phyloP scores from a whole-genome alignment of 108 stramenopile genomes.

The Ochromonas danica region DNA sequence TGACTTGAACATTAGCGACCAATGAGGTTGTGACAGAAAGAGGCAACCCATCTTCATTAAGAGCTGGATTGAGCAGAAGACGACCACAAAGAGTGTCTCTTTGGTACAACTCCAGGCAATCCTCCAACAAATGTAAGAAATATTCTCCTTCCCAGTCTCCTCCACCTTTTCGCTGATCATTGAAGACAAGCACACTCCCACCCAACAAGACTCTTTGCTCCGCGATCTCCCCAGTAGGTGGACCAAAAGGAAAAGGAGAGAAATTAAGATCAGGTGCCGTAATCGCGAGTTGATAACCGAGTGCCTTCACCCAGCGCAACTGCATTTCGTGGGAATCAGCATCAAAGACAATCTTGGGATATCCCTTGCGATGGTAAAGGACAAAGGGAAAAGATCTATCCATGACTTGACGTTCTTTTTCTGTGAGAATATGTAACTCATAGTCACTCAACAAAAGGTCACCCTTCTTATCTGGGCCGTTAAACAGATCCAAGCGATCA shows the following conservation, averaged over 20 bases:
- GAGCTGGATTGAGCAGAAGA: too few species aligned
- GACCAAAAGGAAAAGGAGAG: background rate
- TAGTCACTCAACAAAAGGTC: background rate
- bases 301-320: background rate
- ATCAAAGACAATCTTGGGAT: background rate
- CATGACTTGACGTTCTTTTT: background rate
- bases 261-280: background rate
- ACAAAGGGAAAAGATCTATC: background rate
- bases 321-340: background rate
- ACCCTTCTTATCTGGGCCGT: background rate
- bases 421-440: background rate
- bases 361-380: background rate
- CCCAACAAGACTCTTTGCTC: background rate
- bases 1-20: too few species aligned
- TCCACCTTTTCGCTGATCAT: background rate
- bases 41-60: too few species aligned
- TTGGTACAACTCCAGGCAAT: too few species aligned
- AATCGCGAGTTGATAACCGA: conserved; percentile 9
- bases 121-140: too few species aligned
- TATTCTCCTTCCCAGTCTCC: too few species aligned
- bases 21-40: too few species aligned
- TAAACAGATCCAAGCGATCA: background rate
- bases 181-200: background rate
- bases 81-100: too few species aligned
- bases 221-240: conserved; percentile 1